A percentile compares a stretch with the other conserved stretches of the same genome.
Conservation (phyloP, 805 yeast genomes). For the Metschnikowia kofuensis region DNA sequence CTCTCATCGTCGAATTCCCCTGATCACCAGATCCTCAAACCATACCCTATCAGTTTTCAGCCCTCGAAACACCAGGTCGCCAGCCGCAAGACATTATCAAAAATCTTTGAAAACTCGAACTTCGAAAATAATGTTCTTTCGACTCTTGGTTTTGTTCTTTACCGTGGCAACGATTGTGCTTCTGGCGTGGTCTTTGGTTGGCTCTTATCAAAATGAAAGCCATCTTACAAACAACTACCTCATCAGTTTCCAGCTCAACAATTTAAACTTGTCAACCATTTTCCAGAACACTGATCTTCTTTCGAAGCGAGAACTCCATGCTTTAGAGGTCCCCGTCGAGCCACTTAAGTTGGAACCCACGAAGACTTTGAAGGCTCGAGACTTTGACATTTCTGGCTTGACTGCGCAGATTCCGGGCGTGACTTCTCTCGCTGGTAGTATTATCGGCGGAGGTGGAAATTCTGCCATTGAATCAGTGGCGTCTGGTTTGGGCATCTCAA, state of each 20-base stretch:
- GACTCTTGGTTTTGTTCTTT: constrained; percentile 31
- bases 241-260: constrained; percentile 33
- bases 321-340: not conserved
- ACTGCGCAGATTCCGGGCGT: constrained; percentile 5
- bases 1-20: too few species aligned
- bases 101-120: not conserved
- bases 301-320: constrained; percentile 1
- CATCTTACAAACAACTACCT: constrained; percentile 36
- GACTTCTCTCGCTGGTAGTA: constrained; percentile 3
- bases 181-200: constrained; percentile 35
- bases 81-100: not conserved
- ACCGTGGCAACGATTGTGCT: constrained; percentile 32
- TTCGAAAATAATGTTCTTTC: constrained; percentile 22
- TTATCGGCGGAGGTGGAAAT: constrained; percentile 2
- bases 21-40: too few species aligned
- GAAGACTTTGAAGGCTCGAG: constrained; percentile 4
- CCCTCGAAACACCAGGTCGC: too few species aligned
- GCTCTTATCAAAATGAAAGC: constrained; percentile 34
- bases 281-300: constrained; percentile 16
- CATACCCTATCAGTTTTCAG: not conserved
- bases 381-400: constrained; percentile 2
- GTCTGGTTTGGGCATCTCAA: constrained; percentile 7
- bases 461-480: constrained; percentile 8
- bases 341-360: not conserved
- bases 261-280: constrained; percentile 30